Evolutionary conservation across 495 filamentous ascomycete species (phyloP), one percentile per base, ranked within the genome.

Genomic region (Tuber melanosporum): DNA sequence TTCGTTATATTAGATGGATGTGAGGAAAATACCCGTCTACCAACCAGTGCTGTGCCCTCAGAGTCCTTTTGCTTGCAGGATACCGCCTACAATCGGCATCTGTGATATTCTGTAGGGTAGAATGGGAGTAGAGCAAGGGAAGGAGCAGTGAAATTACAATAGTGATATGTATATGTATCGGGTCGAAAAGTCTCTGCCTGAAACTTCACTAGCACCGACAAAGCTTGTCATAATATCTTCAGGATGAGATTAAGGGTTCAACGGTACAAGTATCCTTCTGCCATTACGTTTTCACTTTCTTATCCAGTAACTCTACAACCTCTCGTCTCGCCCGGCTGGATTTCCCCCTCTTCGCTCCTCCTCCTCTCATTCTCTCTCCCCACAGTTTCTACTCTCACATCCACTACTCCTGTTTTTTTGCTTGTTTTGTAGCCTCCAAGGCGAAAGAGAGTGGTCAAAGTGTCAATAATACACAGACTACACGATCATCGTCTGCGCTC

Each of bases 311-410:
- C 26, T 66, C 57, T 66, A 36, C 26, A 66, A 17, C 57, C 57
- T 62, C 57, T 62, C n/a, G 57, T 17, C 57, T 66, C 49, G 73
- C 66, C 74, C 69, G 43, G 69, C 75, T 71, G 52, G 62, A 43
- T 75, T 15, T 26, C 26, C 49, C 77, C 73, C 41, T 62, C 57
- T 73, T 43, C 15, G 73, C 70, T n/a, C 39, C 49, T 79, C 52
- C 70, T 46, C 22, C 9, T 8, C 9, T 26, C n/a, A 52, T n/a
- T 26, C 57, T 66, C 26, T 14, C 22, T 4, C 52, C 14, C 26
- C 6, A 17, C 57, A 12, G 26, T 4, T 66, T 17, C 57, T 66
- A 2, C 72, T 43, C 19, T 52, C 62, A 14, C 26, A 32, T 36
- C 62, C 32, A 12, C 36, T 49, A 41, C n/a, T 26, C 39, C 14